A percentile compares a stretch with the other conserved stretches of the same genome.
Conservation (phyloP, 176 grass and related monocot species). For the Oryza nivara region DNA sequence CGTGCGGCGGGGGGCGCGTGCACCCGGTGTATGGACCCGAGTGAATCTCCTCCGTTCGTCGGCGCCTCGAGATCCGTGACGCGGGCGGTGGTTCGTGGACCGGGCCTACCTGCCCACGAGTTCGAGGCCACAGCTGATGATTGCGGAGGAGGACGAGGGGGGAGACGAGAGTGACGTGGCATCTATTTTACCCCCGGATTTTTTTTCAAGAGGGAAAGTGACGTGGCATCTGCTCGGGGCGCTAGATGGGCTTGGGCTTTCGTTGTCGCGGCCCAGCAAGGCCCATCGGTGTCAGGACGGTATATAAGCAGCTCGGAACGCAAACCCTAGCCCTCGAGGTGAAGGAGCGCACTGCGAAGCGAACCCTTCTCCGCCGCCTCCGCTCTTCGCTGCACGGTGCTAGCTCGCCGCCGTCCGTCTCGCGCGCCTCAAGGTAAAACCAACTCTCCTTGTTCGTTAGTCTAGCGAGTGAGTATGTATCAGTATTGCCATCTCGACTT, state of each 20-base stretch:
- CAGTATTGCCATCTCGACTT: not conserved
- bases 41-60: not conserved
- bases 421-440: not conserved
- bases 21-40: not conserved
- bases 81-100: not conserved
- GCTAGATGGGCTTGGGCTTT: not conserved
- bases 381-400: too few species aligned
- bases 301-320: not conserved
- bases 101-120: not conserved
- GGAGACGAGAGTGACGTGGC: not conserved
- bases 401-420: not conserved
- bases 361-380: not conserved
- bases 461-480: not conserved
- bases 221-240: not conserved
- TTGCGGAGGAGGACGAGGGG: not conserved
- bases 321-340: not conserved
- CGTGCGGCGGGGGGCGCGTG: slow-evolving; percentile 9
- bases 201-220: not conserved
- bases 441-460: not conserved
- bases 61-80: not conserved
- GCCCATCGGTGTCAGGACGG: not conserved
- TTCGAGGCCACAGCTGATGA: not conserved
- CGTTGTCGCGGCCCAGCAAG: not conserved
- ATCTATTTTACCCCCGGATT: not conserved
- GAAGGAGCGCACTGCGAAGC: not conserved